These are phyloP conservation scores for Alloteropsis semialata DNA, from an alignment of 176 grass and related monocot species.

Conservation along the genomic window DNA sequence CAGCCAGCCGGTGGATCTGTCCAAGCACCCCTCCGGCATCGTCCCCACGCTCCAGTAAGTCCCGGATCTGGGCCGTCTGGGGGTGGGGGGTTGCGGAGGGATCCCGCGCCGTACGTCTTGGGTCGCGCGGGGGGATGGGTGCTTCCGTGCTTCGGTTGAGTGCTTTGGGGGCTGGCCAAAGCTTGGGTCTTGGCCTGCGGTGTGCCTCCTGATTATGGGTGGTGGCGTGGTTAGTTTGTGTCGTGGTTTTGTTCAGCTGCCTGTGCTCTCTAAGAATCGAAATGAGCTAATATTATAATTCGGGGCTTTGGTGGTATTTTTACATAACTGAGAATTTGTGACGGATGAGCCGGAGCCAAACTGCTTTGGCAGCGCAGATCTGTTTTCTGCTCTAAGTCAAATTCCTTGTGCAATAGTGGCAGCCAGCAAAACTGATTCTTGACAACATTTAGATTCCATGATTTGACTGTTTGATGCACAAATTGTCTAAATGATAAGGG, in stretches of 20 bases:
- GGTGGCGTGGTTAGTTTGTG: not conserved
- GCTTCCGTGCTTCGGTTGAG: not conserved
- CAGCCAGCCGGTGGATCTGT: constrained; percentile 86
- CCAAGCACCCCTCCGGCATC: constrained; percentile 92
- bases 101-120: not conserved
- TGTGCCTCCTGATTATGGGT: not conserved
- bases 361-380: not conserved
- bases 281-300: not conserved
- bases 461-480: not conserved
- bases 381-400: not conserved
- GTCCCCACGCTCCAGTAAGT: constrained; percentile 97
- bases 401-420: not conserved
- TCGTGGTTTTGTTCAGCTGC: not conserved
- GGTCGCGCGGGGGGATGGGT: not conserved
- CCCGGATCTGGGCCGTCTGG: constrained; percentile 13
- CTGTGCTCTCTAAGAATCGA: too few relatives aligned
- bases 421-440: not conserved
- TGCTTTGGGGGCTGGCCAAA: not conserved
- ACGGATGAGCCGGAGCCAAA: not conserved
- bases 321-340: not conserved
- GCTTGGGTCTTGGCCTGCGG: not conserved
- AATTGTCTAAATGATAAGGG: not conserved
- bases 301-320: not conserved
- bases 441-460: not conserved
- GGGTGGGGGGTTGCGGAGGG: not conserved